Conservation (phyloP, 2,329 filamentous ascomycete genomes). For the Penicillium sp. region DNA sequence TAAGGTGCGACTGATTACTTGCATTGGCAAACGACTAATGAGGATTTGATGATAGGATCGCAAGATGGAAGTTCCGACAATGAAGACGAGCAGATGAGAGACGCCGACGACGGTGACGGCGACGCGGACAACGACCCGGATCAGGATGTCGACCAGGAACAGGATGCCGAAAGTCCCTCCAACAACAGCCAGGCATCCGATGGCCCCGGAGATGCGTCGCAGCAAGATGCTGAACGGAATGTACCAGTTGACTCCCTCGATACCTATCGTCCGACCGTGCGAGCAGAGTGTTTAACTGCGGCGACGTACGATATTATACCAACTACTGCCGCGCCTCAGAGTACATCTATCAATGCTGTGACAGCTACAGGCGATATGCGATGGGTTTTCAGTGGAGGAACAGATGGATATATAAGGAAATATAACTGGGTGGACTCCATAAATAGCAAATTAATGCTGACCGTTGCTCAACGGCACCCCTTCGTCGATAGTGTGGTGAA, state of each 20-base stretch:
- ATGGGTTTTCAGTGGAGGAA: conserved; percentile 90
- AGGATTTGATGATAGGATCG: conserved; percentile 30
- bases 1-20: neutral
- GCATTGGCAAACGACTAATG: neutral
- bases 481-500: conserved; percentile 98
- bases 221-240: conserved; percentile 45
- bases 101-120: conserved; percentile 36
- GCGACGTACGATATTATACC: conserved; percentile 89
- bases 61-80: conserved; percentile 49
- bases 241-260: conserved; percentile 31
- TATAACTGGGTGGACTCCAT: conserved; percentile 94
- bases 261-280: conserved; percentile 59
- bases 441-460: conserved; percentile 89
- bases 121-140: conserved; percentile 37
- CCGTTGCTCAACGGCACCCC: conserved; percentile 90
- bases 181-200: conserved; percentile 39
- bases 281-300: conserved; percentile 74
- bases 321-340: conserved; percentile 92
- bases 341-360: conserved; percentile 91
- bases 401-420: conserved; percentile 93
- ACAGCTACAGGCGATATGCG: conserved; percentile 89
- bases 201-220: conserved; percentile 29
- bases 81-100: conserved; percentile 45
- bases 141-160: conserved; percentile 30
- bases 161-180: conserved; percentile 37